These are phyloP conservation scores for Amanita rimosa DNA, from an alignment of 768 basidiomycete genomes.

Conservation along the genomic window DNA sequence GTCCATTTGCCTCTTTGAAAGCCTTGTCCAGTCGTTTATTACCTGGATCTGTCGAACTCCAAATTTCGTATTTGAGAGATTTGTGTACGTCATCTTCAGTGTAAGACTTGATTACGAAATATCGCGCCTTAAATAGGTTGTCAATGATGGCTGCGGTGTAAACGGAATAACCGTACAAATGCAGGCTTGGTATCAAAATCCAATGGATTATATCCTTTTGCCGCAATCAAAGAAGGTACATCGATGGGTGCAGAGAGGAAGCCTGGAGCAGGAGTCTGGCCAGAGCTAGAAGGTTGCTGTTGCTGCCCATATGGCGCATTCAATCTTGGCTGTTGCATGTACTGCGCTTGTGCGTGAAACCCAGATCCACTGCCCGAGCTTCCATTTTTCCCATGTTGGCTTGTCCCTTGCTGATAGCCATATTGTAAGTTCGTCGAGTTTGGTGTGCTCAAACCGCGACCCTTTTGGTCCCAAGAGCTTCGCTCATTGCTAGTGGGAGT, in stretches of 20 bases:
- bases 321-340: slow-evolving; percentile 39
- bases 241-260: slow-evolving; percentile 66
- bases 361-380: slow-evolving; percentile 47
- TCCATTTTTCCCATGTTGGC: slow-evolving; percentile 21
- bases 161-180: slow-evolving; percentile 40
- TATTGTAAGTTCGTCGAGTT: slow-evolving; percentile 68
- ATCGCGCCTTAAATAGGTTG: slow-evolving; percentile 53
- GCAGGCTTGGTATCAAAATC: slow-evolving; percentile 73
- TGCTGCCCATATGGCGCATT: slow-evolving; percentile 24
- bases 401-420: slow-evolving; percentile 38
- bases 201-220: slow-evolving; percentile 86
- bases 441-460: slow-evolving; percentile 46
- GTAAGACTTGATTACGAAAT: slow-evolving; percentile 97
- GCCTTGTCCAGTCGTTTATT: slow-evolving; percentile 97
- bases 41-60: slow-evolving; percentile 94
- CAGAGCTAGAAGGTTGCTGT: slow-evolving; percentile 15
- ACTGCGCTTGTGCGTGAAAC: slow-evolving; percentile 41
- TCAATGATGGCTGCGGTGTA: slow-evolving; percentile 2
- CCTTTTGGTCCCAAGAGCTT: slow-evolving; percentile 56
- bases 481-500: slow-evolving; percentile 5
- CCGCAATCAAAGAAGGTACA: slow-evolving; percentile 72
- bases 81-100: slow-evolving; percentile 99
- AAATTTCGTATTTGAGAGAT: slow-evolving; percentile 93
- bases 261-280: slow-evolving; percentile 31
- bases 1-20: slow-evolving; percentile 86